Conservation (phyloP, 192 early-diverging fungal species). For the Chytriomyces confervae region DNA sequence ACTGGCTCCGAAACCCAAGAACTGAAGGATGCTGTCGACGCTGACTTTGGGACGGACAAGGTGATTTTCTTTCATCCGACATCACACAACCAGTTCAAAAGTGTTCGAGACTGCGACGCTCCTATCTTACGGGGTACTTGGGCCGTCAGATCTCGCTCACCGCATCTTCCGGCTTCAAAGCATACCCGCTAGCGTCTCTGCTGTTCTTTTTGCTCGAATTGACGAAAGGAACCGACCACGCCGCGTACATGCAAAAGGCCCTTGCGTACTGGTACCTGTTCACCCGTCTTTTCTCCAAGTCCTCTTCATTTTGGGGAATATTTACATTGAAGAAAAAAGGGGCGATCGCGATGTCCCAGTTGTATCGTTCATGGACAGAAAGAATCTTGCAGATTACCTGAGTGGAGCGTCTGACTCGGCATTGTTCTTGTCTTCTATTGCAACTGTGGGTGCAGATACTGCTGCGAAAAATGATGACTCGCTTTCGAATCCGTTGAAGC, state of each 20-base stretch:
- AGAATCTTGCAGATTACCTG: slow-evolving; percentile 73
- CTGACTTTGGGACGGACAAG: neutral
- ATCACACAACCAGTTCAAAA: neutral
- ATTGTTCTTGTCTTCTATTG: neutral
- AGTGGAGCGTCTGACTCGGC: slow-evolving; percentile 51
- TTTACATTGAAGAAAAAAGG: slow-evolving; percentile 2
- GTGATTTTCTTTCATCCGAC: neutral
- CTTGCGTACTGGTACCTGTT: slow-evolving; percentile 21
- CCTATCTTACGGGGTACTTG: too few species aligned
- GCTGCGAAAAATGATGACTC: too few species aligned
- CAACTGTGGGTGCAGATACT: too few species aligned
- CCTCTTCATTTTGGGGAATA: neutral
- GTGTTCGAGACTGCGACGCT: too few species aligned
- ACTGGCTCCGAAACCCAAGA: neutral
- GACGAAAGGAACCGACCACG: slow-evolving; percentile 60
- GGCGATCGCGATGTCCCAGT: slow-evolving; percentile 63
- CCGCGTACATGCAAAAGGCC: slow-evolving; percentile 71
- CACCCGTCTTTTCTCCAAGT: too few species aligned
- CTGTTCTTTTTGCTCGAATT: slow-evolving; percentile 70
- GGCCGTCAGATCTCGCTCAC: slow-evolving; percentile 5
- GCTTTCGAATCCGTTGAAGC: too few species aligned
- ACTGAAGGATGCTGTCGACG: neutral
- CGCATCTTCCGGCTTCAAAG: slow-evolving; percentile 47
- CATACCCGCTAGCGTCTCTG: slow-evolving; percentile 74
- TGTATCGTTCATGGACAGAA: slow-evolving; percentile 78